These are phyloP conservation scores for Tetrapisispora taiwanensis DNA, from an alignment of 805 yeast species.

Conservation along the genomic window DNA sequence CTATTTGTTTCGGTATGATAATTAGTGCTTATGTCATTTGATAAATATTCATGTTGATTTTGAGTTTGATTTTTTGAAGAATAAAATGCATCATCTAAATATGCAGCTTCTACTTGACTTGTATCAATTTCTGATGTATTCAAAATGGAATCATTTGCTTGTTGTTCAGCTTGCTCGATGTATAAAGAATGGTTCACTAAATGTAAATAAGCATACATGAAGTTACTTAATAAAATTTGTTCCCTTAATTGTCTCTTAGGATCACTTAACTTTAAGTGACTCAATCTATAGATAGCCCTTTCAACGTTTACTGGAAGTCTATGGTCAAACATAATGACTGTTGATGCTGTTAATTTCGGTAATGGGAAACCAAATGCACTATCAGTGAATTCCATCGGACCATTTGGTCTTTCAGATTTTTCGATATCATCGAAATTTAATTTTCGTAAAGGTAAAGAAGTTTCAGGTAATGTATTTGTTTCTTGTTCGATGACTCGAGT, in stretches of 20 bases:
- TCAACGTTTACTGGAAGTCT: conserved; percentile 92
- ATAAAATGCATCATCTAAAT: conserved; percentile 1
- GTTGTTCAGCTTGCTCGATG: conserved; percentile 41
- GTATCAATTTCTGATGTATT: neutral
- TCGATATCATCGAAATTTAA: conserved; percentile 29
- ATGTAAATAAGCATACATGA: conserved; percentile 95
- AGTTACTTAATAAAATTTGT: conserved; percentile 86
- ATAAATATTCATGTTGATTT: neutral
- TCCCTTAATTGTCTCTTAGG: conserved; percentile 85
- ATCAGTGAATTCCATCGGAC: conserved; percentile 54
- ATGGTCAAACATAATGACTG: conserved; percentile 70
- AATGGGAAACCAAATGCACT: conserved; percentile 83
- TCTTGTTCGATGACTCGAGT: neutral
- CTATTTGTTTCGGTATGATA: conserved; percentile 9
- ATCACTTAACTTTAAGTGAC: conserved; percentile 89
- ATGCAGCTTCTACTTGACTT: conserved; percentile 1
- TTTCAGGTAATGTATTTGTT: conserved; percentile 6
- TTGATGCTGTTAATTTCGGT: conserved; percentile 70
- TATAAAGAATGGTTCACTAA: conserved; percentile 85
- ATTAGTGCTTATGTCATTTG: neutral
- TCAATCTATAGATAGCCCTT: conserved; percentile 84
- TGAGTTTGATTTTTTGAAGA: neutral
- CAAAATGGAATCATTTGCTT: neutral
- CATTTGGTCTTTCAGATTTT: conserved; percentile 39
- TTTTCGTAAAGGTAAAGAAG: conserved; percentile 24